Evolutionary conservation across 352 stramenopile genomes (phyloP), one percentile per base, ranked within the genome.

Genomic region (Globisporangium iwayamae): DNA sequence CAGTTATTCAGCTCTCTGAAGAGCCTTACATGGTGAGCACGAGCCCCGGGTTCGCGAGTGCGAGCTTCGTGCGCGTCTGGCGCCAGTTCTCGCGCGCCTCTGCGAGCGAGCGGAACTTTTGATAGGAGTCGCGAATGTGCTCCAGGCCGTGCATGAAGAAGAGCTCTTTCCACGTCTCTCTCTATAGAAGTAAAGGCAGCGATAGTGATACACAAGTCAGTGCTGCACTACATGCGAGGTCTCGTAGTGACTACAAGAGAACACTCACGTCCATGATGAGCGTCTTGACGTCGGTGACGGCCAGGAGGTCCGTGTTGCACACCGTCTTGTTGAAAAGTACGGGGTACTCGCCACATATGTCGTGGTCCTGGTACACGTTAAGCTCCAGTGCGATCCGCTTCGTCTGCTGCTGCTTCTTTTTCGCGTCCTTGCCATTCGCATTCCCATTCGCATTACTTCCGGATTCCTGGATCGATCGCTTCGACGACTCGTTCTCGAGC

Each of bases 341-440:
- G 1, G 83, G 76, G 41, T 79, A 89, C 38, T 89, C 82, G 13
- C 80, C 83, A 39, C 85, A 94, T 45, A 94, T 77, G 58, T 94
- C 85, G 60, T 91, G 85, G 48, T 91, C 83, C 52, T 91, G 81
- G 60, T 90, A 94, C 63, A 94, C 51, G 54, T 79, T 91, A 16
- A 91, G 72, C 62, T 94, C 85, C 8, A 94, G 65, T 30, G 81
- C 79, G 22, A 84, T 75, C 32, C 81, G 79, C 14, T 75, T 79
- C 16, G 57, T 67, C 50, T 78, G 70, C 54, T 83, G 78, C 30
- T 73, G 54, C 16, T 62, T 32, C 18, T 63, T 54, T 52, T 66
- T 66, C 20, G 8, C 18, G 48, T 69, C 45, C 50, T 81, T 73
- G 55, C 52, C n/a, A 45, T n/a, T 57, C 11, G 8, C 13, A 16